Base-by-base conservation (phyloP, 106 monocot species). In the Ottelia alismoides region DNA sequence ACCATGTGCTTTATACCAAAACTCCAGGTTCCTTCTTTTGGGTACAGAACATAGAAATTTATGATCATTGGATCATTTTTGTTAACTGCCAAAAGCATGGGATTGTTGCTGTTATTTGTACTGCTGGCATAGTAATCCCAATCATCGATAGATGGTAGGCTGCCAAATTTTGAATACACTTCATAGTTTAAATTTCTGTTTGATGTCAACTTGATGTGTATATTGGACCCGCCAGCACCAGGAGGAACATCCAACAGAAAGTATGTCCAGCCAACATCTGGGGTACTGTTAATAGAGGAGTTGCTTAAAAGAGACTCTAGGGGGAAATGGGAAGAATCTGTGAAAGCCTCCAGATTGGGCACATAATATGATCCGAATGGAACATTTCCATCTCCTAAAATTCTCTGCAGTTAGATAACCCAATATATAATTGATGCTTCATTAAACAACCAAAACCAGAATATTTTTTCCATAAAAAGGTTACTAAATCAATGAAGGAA, bases 11-110 rank as follows among this genome's bases (percentile, higher is more conserved):
- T 72, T 32, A 51, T 28, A 45, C 66, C 89, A 66, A 88, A 59
- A 55, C 60, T 60, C 96, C 96, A 96, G 64, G 71, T 68, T 60
- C 89, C 96, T 82, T 96, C 96, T 51, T 56, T 75, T 22, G 74
- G 72, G 74, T 81, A 89, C 20, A 88, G 50, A 49, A 96, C 61
- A 65, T 79, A 96, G 46, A 96, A 76, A 52, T 89, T 70, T 49
- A 89, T 79, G 20, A 31, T 76, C 11, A 62, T 58, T n/a, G n/a
- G n/a, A n/a, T n/a, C n/a, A n/a, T n/a, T n/a, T n/a, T n/a, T n/a
- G 49, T 84, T 76, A 45, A 62, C 40, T 3, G 47, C 52, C 54
- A 82, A 67, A 63, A 89, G 35, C 71, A 78, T 81, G 5, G 89
- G 79, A 48, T 51, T 69, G 49, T 79, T 82, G 64, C 63, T 79